These are phyloP conservation scores for Psidium friedrichsthalianum DNA, from an alignment of 345 rosid species.

Conservation along the genomic window DNA sequence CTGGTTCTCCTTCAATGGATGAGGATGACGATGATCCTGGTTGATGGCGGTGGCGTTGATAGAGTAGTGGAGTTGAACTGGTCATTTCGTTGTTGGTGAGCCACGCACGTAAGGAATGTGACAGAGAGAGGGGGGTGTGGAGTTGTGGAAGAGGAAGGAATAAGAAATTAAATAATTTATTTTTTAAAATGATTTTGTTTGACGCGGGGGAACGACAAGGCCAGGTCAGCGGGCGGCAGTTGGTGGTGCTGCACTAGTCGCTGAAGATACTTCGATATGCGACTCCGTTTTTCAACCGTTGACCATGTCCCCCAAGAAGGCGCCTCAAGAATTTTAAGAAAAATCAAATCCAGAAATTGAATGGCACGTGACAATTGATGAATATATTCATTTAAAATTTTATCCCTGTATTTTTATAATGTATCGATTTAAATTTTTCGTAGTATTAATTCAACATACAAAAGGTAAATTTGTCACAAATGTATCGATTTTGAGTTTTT, in stretches of 20 bases:
- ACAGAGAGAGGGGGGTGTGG: conserved; percentile 2
- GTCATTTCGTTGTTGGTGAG: conserved; percentile 23
- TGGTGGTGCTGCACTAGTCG: neutral
- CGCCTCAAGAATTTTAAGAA: too few species aligned
- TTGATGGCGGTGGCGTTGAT: neutral
- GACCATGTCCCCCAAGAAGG: neutral
- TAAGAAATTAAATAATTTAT: neutral
- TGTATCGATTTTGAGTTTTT: too few species aligned
- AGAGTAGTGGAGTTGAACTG: conserved; percentile 26
- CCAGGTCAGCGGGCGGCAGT: conserved; percentile 15
- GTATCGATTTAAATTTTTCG: too few species aligned
- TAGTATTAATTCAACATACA: too few species aligned
- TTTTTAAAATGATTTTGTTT: neutral
- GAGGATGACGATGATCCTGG: conserved; percentile 4
- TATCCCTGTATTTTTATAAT: too few species aligned
- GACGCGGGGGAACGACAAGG: conserved; percentile 38
- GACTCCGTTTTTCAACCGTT: neutral
- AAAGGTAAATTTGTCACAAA: too few species aligned
- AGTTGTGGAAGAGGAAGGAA: conserved; percentile 23
- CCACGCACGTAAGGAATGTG: conserved; percentile 35
- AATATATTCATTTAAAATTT: too few species aligned
- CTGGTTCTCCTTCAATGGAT: neutral
- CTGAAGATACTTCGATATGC: neutral
- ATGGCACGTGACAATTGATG: too few species aligned
- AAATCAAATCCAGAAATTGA: too few species aligned